These are phyloP conservation scores for Monilinia vaccinii-corymbosi DNA, from an alignment of 2,329 filamentous ascomycete genomes.

Conservation along the genomic window DNA sequence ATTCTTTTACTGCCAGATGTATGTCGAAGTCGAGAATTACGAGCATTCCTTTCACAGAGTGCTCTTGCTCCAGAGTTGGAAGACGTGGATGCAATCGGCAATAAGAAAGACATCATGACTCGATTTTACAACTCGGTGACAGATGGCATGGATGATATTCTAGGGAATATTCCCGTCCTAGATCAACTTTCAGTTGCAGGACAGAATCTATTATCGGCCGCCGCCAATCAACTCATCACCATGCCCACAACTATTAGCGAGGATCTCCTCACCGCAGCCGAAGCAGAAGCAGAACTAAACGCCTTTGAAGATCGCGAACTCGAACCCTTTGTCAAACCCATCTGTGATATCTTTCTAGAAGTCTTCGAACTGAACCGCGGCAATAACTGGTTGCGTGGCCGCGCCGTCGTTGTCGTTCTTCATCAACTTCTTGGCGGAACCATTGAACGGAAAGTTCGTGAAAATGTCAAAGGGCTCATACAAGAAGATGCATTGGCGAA, in stretches of 20 bases:
- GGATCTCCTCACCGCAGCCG: conserved; percentile 46
- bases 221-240: conserved; percentile 52
- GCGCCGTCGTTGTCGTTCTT: conserved; percentile 90
- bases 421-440: conserved; percentile 94
- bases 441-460: conserved; percentile 89
- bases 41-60: conserved; percentile 85
- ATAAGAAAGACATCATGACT: conserved; percentile 81
- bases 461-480: conserved; percentile 64
- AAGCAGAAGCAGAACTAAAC: conserved; percentile 88
- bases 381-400: conserved; percentile 93
- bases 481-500: conserved; percentile 71
- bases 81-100: conserved; percentile 44
- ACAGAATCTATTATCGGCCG: conserved; percentile 79
- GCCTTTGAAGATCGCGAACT: conserved; percentile 85
- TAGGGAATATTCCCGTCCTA: conserved; percentile 90
- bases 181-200: conserved; percentile 90
- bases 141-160: conserved; percentile 95
- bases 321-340: conserved; percentile 95
- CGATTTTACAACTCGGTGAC: conserved; percentile 94
- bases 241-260: conserved; percentile 44
- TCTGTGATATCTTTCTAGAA: conserved; percentile 95
- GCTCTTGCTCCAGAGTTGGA: conserved; percentile 59
- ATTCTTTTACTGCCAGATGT: conserved; percentile 83
- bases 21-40: conserved; percentile 84
- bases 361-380: conserved; percentile 89